Base-by-base conservation (phyloP, 2,329 filamentous ascomycete genomes). In the Fusarium sp. region DNA sequence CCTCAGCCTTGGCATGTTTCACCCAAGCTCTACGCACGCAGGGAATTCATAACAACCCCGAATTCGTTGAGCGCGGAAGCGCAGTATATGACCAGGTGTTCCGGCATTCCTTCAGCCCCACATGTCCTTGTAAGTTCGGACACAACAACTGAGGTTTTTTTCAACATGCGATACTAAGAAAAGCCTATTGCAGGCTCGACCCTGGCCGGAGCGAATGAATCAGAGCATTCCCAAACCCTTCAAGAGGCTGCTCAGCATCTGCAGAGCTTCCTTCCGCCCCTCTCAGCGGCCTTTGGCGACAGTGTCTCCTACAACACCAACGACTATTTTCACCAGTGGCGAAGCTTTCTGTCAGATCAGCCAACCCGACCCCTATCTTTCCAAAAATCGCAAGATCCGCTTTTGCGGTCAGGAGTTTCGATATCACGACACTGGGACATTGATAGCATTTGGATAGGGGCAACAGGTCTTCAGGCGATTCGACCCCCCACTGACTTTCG, bases 371-470 rank as follows among this genome's bases (percentile, higher is more conserved):
- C 55, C 15, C 48, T 64, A 3, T 64, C 59, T 2, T 62, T 62
- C 30, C 52, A 23, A 13, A 64, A 64, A 36, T 58, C 55, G 37
- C 43, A 64, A 43, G 41, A 43, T 28, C 16, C 31, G 3, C 43
- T 54, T 15, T 16, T 37, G 55, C 48, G 7, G 27, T 66, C 6
- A n/a, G 28, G 16, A n/a, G 13, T 40, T 15, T 40, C 62, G 8
- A 36, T 65, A 12, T 37, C n/a, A 30, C 43, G 52, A 12, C 52
- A 43, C 4, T 66, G 62, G 58, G 47, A 51, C 47, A 37, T 51
- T 51, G 47, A 39, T 36, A 51, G 34, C 28, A 40, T 40, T 15
- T 40, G 37, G 37, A 12, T 40, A 13, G 37, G 37, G 37, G 37
- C 37, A 12, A 40, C 10, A 15, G 37, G 13, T 15, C 37, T 40